A percentile compares a stretch with the other conserved stretches of the same genome.
Evolutionary conservation across 2,329 filamentous ascomycete genomes (phyloP).

Genomic region (Colletotrichum australisinense): DNA sequence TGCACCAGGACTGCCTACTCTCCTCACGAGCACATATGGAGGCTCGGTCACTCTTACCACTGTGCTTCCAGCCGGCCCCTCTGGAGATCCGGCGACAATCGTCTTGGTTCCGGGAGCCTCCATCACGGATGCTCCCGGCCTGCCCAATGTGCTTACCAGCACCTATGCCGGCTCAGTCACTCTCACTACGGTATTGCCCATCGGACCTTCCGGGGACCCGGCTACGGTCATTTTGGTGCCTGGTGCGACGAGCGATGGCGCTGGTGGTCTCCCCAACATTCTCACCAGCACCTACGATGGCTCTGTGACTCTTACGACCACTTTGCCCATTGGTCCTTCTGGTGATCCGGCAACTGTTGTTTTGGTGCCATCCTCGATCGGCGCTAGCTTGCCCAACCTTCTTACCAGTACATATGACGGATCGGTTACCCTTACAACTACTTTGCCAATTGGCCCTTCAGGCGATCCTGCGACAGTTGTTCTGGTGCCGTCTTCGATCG

Average conservation of each 20-base stretch:
- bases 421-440: background rate
- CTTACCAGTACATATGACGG: conserved; percentile 5
- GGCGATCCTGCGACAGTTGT: conserved; percentile 2
- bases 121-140: background rate
- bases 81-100: background rate
- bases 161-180: conserved; percentile 4
- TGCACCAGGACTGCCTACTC: background rate
- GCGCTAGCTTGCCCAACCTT: background rate
- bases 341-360: background rate
- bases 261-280: background rate
- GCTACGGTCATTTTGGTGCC: background rate
- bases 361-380: background rate
- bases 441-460: background rate
- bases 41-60: background rate
- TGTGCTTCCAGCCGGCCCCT: background rate
- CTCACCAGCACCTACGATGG: conserved; percentile 18
- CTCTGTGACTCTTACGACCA: background rate
- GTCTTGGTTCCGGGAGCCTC: background rate
- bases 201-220: background rate
- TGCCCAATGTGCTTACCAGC: background rate
- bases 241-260: background rate
- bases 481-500: background rate
- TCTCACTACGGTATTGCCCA: background rate
- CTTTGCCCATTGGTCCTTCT: background rate
- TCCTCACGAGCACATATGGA: background rate